These are phyloP conservation scores for maize (Zea mays) DNA, from an alignment of 176 grass and related monocot genomes.

Conservation along the genomic window DNA sequence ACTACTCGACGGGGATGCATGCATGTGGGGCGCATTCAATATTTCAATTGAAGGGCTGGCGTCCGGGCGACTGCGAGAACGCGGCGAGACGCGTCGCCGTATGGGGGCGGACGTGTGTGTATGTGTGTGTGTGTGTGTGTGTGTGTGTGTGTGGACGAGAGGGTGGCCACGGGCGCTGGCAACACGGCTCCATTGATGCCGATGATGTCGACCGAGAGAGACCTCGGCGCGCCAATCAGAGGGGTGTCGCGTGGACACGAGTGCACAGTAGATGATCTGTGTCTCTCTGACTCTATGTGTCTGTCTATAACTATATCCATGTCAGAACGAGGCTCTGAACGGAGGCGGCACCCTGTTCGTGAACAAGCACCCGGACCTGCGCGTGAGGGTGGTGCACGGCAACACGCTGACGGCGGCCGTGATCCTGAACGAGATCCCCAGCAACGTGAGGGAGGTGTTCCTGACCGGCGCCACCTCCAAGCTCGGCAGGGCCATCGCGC, in stretches of 20 bases:
- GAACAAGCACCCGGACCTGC: slow-evolving; percentile 69
- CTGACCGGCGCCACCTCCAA: slow-evolving; percentile 91
- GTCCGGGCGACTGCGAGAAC: neutral
- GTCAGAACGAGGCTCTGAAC: slow-evolving; percentile 82
- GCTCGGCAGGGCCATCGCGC: slow-evolving; percentile 84
- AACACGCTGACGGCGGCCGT: slow-evolving; percentile 95
- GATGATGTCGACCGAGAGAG: too few relatives aligned
- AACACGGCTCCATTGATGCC: neutral
- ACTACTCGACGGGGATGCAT: neutral
- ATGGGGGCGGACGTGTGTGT: neutral
- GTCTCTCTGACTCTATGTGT: too few relatives aligned
- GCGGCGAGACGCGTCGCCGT: neutral
- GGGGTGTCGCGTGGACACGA: too few relatives aligned
- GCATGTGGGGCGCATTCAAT: slow-evolving; percentile 46
- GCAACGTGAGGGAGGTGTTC: slow-evolving; percentile 71
- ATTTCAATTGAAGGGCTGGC: neutral
- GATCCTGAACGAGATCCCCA: slow-evolving; percentile 86
- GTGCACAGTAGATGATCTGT: too few relatives aligned
- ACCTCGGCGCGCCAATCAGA: too few relatives aligned
- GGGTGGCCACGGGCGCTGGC: neutral
- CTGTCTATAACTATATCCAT: too few relatives aligned
- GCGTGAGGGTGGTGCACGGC: slow-evolving; percentile 83
- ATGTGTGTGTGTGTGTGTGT: neutral
- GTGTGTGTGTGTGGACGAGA: neutral
- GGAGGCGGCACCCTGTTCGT: slow-evolving; percentile 88